Conservation (phyloP, 768 basidiomycete genomes). For the Daedalea quercina region DNA sequence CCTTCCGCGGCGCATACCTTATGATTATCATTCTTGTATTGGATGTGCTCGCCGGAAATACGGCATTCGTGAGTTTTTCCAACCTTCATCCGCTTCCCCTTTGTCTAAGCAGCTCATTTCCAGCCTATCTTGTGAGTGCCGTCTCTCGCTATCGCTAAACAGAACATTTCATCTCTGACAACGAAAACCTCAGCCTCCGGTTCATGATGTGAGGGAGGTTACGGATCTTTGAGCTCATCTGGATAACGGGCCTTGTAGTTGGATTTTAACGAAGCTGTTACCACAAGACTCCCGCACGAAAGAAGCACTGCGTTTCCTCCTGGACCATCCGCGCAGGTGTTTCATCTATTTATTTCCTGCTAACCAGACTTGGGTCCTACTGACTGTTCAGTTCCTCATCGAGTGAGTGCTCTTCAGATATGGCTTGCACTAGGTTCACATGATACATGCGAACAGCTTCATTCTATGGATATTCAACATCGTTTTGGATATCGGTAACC, state of each 20-base stretch:
- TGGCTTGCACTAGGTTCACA: not conserved
- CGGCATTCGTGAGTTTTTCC: conserved; percentile 38
- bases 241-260: conserved; percentile 40
- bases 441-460: not conserved
- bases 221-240: not conserved
- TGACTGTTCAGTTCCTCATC: conserved; percentile 56
- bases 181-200: conserved; percentile 48
- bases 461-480: conserved; percentile 77
- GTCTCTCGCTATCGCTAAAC: not conserved
- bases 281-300: conserved; percentile 49
- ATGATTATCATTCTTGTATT: conserved; percentile 37
- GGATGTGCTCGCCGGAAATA: conserved; percentile 48
- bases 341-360: conserved; percentile 87
- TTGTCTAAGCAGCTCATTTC: too few relatives aligned
- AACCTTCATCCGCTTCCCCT: not conserved
- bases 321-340: conserved; percentile 91
- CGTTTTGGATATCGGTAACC: conserved; percentile 78
- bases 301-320: conserved; percentile 82
- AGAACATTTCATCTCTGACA: not conserved
- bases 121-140: conserved; percentile 79
- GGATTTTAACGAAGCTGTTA: conserved; percentile 59
- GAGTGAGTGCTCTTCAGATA: conserved; percentile 41
- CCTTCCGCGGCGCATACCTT: conserved; percentile 41
- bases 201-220: conserved; percentile 64
- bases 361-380: conserved; percentile 88